phyloP scores from a whole-genome alignment of 495 filamentous ascomycete genomes.

The Sabuloglossum arenarium region DNA sequence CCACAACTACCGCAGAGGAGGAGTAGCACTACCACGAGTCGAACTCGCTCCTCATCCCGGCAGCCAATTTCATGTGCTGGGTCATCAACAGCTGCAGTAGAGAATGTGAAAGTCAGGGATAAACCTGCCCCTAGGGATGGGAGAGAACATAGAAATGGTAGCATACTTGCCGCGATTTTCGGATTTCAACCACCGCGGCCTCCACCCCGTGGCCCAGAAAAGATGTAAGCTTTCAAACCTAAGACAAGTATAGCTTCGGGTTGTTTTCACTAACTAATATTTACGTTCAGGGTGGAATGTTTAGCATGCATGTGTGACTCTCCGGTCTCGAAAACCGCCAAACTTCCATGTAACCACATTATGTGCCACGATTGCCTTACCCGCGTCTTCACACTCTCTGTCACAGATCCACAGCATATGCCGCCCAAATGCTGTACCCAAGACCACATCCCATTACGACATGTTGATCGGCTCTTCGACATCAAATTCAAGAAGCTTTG shows the following conservation, averaged over 20 bases:
- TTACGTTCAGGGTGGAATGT: slow-evolving; percentile 35
- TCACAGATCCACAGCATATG: slow-evolving; percentile 59
- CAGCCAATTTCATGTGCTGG: too few relatives aligned
- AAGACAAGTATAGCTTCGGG: not conserved
- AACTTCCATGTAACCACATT: slow-evolving; percentile 51
- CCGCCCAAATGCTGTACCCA: slow-evolving; percentile 57
- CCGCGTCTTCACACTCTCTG: slow-evolving; percentile 47
- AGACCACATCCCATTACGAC: slow-evolving; percentile 48
- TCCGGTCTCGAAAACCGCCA: slow-evolving; percentile 35
- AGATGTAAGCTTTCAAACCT: slow-evolving; percentile 1
- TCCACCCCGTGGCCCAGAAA: not conserved
- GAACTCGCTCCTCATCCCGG: not conserved
- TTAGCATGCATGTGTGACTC: slow-evolving; percentile 46
- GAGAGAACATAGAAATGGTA: not conserved
- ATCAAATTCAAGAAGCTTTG: slow-evolving; percentile 50
- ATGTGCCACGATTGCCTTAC: slow-evolving; percentile 60
- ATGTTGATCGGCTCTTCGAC: slow-evolving; percentile 56
- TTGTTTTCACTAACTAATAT: not conserved
- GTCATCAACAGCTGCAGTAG: not conserved
- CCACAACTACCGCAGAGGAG: not conserved
- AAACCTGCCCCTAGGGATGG: not conserved
- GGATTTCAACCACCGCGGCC: not conserved
- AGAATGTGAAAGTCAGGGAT: not conserved
- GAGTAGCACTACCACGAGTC: not conserved
- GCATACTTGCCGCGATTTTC: not conserved